A percentile compares a stretch with the other conserved stretches of the same genome.
Evolutionary conservation across 179 eudicot species (phyloP).

Genomic region (Beta corolliflora): DNA sequence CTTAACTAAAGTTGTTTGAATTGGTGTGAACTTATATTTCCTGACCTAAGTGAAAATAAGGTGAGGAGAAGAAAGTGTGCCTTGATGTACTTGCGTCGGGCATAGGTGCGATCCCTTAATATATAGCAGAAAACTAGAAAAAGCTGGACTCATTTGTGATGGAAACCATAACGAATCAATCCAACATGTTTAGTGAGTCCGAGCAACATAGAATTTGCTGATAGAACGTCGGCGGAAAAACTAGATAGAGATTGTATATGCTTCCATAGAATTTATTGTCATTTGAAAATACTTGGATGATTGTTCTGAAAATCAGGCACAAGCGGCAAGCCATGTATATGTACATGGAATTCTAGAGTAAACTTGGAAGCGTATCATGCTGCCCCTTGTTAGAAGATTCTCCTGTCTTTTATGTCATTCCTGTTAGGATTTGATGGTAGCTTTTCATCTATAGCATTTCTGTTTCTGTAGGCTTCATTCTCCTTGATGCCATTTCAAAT

Average conservation of each 20-base stretch:
- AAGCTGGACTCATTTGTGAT: no score
- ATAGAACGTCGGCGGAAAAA: background rate
- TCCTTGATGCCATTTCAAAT: background rate
- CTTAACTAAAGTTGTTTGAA: no score
- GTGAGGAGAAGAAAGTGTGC: no score
- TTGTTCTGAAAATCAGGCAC: background rate
- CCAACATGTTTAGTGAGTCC: background rate
- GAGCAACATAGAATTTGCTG: background rate
- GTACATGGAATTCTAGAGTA: background rate
- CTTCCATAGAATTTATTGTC: background rate
- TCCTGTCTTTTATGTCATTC: background rate
- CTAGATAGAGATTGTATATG: no score
- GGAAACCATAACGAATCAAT: no score
- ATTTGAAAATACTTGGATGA: background rate
- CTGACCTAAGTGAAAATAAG: no score
- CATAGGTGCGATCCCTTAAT: no score
- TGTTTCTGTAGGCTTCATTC: background rate
- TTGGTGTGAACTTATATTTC: no score
- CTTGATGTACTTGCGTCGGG: no score
- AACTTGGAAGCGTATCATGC: background rate
- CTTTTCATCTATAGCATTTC: background rate
- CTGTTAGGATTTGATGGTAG: background rate
- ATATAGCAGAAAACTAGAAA: no score
- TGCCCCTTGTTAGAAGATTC: background rate
- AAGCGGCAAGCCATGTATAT: background rate